Base-by-base conservation (phyloP, 2,329 filamentous ascomycete genomes). In the Fusarium haematococcum region DNA sequence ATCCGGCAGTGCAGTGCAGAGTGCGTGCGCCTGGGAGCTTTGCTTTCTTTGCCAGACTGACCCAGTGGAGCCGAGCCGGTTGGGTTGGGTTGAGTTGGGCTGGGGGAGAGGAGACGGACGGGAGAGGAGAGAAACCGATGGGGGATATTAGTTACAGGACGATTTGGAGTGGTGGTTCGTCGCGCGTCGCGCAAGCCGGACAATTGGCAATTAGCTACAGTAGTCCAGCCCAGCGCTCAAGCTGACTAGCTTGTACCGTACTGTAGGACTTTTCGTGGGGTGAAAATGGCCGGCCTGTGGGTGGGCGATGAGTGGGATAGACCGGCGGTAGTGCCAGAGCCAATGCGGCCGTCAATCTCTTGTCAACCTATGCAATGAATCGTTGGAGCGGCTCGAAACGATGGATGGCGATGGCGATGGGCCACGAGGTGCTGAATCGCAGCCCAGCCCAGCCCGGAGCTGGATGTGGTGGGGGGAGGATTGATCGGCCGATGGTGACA, bases 401-500 rank as follows among this genome's bases (percentile, higher is more conserved):
- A 66, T 52, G 39, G 39, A 41, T 41, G 39, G 39, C 18, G 35
- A 41, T 48, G 33, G 65, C 39, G 27, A 67, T 30, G 39, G 37
- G 32, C 54, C 59, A 65, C 59, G 64, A 71, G 67, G 45, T 58
- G 56, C 65, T 75, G 71, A 72, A 65, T 69, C 48, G 71, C 72
- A 56, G 45, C 50, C 56, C 52, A 56, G 52, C 56, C 43, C 43
- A 48, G 43, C 43, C 59, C 52, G 68, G 65, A 71, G 71, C 48
- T 76, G 65, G 37, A 16, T 25, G 43, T 48, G 25, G 43, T 58
- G 68, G 69, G 73, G 73, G 43, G 57, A 63, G 65, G 74, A 75
- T 77, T 75, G 75, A 78, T 78, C 77, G 77, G 67, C 74, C 74
- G 65, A 78, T 65, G 68, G 68, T 70, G 59, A 71, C 61, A 58